Evolutionary conservation across 129 eudicot genomes (phyloP), one percentile per base, ranked within the genome.

Genomic region (Rutidosis leptorrhynchoides): DNA sequence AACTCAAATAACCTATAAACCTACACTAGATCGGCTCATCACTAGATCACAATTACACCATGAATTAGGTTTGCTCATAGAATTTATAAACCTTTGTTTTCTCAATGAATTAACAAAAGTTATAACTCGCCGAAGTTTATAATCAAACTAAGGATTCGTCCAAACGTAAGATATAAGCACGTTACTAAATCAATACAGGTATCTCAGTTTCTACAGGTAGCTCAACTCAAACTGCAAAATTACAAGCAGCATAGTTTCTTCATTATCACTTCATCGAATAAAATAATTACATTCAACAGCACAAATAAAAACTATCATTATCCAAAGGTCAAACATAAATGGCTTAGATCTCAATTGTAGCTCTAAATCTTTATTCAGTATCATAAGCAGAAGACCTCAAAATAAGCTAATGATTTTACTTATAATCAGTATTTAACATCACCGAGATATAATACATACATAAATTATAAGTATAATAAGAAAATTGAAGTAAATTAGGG

Each of bases 321-420:
- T 40, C 46, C 12, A 40, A 40, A 11, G 46, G 11, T 40, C n/a
- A 15, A 40, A 11, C 46, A 40, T 40, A 12, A 15, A 40, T n/a
- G 12, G n/a, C 46, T 40, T 27, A 52, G 72, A 73, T 64, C 78
- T 73, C 72, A 55, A 54, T 55, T 42, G 30, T 42, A 26, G 37
- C 17, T 42, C 42, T 55, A 19, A 42, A 73, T 45, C 26, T 21
- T 24, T 46, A 22, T 23, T 17, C 33, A 56, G 62, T 52, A 52
- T 6, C 57, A 51, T 20, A 4, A 51, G 57, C 57, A 17, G 6
- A 51, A 52, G 21, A 52, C 21, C 27, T 52, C 69, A 46, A 49
- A 15, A 53, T 19, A 22, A 9, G 46, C 45, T 40, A 20, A 53
- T 11, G 19, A 64, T 54, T 64, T 29, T 54, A 64, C 58, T 54